Percentiles rank a stretch among this genome's conserved stretches.
These are phyloP conservation scores for Parachaetomium inaequale DNA, from an alignment of 495 filamentous ascomycete species.

Conservation along the genomic window DNA sequence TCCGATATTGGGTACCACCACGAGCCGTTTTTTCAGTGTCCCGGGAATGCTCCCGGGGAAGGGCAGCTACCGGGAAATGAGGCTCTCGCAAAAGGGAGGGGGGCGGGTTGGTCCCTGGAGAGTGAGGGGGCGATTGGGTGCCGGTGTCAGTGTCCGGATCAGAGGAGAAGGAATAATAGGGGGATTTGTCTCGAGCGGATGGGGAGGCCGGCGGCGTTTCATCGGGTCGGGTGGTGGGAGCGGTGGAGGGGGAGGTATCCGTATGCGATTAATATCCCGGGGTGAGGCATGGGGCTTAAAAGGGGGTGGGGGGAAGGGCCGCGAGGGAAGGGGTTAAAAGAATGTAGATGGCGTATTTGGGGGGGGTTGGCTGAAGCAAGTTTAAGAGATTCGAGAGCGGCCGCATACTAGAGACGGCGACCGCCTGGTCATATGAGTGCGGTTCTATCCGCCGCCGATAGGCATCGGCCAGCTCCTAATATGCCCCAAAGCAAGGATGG, in stretches of 20 bases:
- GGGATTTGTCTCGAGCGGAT: slow-evolving; percentile 4
- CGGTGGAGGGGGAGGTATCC: slow-evolving; percentile 1
- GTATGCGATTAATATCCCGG: slow-evolving; percentile 8
- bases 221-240: background rate
- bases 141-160: slow-evolving; percentile 38
- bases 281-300: background rate
- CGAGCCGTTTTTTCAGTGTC: slow-evolving; percentile 47
- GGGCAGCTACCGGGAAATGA: slow-evolving; percentile 37
- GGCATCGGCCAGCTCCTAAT: too few species aligned
- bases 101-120: slow-evolving; percentile 32
- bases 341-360: too few species aligned
- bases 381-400: too few species aligned
- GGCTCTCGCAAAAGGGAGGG: slow-evolving; percentile 22
- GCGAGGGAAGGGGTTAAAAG: too few species aligned
- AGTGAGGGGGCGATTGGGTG: slow-evolving; percentile 41
- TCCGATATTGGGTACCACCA: slow-evolving; percentile 53
- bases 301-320: too few species aligned
- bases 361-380: too few species aligned
- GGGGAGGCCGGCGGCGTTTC: slow-evolving; percentile 1
- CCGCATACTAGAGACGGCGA: too few species aligned
- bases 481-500: too few species aligned
- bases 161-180: slow-evolving; percentile 8
- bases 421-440: too few species aligned
- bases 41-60: slow-evolving; percentile 40
- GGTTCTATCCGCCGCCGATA: too few species aligned